A percentile compares a stretch with the other conserved stretches of the same genome.
phyloP scores from a whole-genome alignment of 2,329 filamentous ascomycete genomes.

The Arthroderma sp. region DNA sequence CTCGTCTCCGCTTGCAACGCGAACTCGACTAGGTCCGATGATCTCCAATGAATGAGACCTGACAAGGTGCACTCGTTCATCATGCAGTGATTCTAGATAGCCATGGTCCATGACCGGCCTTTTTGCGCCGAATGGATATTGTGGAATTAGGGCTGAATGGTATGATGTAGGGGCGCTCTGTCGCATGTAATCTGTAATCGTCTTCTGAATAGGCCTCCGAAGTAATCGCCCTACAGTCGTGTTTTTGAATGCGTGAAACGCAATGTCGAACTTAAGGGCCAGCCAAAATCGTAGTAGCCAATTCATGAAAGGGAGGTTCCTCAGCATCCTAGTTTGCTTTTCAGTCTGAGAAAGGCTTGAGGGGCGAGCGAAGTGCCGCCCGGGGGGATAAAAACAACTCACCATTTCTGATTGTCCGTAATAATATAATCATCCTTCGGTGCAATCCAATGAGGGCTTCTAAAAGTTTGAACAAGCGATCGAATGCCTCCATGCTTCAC shows the following conservation, averaged over 20 bases:
- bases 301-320: background rate
- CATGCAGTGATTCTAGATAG: conserved; percentile 2
- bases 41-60: background rate
- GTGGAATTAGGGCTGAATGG: conserved; percentile 1
- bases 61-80: background rate
- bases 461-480: background rate
- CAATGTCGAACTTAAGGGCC: background rate
- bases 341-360: background rate
- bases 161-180: background rate
- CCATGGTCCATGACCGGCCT: conserved; percentile 3
- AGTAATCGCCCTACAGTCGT: background rate
- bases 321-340: background rate
- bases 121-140: conserved; percentile 2
- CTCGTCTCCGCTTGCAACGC: background rate
- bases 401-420: background rate
- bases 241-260: background rate
- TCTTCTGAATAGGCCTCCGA: background rate
- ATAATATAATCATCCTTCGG: background rate
- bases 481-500: background rate
- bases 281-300: background rate
- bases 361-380: background rate
- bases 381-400: background rate
- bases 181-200: conserved; percentile 1
- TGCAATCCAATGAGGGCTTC: conserved; percentile 1
- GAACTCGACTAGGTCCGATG: background rate